Evolutionary conservation across 768 basidiomycete genomes (phyloP), one percentile per base, ranked within the genome.

Genomic region (Amanita brunnescens): DNA sequence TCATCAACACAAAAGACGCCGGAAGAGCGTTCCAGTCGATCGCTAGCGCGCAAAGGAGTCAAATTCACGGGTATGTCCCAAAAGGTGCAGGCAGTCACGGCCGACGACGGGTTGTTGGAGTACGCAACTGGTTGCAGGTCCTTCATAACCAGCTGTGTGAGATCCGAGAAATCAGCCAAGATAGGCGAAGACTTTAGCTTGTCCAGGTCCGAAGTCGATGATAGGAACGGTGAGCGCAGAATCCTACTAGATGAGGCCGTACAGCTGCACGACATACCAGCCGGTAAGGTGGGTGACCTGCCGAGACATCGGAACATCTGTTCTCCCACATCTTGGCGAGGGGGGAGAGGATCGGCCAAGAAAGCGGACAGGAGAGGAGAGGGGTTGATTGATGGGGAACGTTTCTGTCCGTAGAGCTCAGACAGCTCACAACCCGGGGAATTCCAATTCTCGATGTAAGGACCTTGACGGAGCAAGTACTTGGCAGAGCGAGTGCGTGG

Each of bases 391-490:
- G 13, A 9, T 6, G 14, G 32, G 41, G 39, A 16, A 5, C 24
- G 29, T 23, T 43, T 43, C 18, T 29, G 42, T n/a, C 49, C 41
- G 30, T 51, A 51, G 6, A 51, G 16, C 6, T 51, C 49, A 13
- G 49, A 42, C 14, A 51, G 40, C 2, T 51, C 49, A 21, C 49
- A 51, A 9, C 47, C 47, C 13, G 34, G 47, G 9, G 16, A 35
- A 29, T 37, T 43, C 49, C 49, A 51, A 41, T 51, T 51, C 14
- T 51, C 49, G 20, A 51, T 21, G 20, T 51, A 34, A 23, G 24
- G 18, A 6, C 49, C 49, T 34, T 51, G 40, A 6, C 49, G 49
- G 23, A 51, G 49, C 7, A 42, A 40, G 33, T 51, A 51, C 23
- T 51, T 51, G 41, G 49, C 42, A 8, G 49, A 51, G n/a, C 33